Conservation (phyloP, 2,329 filamentous ascomycete species). For the Phaeosphaeriaceae sp. region DNA sequence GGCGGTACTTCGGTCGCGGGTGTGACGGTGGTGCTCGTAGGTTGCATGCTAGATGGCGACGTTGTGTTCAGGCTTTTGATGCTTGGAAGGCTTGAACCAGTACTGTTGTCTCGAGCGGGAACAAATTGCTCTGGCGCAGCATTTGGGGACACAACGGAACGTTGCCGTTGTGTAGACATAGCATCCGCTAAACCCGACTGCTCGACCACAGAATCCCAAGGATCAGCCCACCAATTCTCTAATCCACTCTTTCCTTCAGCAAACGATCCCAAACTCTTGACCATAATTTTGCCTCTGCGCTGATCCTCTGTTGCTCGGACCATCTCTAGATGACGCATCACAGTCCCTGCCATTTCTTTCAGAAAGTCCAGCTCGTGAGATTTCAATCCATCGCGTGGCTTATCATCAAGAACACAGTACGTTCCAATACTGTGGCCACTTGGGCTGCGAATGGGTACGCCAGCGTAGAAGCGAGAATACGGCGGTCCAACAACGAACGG, state of each 20-base stretch:
- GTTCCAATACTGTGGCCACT: conserved; percentile 65
- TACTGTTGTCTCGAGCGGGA: conserved; percentile 25
- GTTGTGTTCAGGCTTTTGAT: conserved; percentile 21
- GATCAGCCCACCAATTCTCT: conserved; percentile 43
- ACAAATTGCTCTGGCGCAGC: conserved; percentile 20
- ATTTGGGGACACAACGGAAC: conserved; percentile 21
- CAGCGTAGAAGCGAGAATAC: conserved; percentile 59
- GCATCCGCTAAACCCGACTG: conserved; percentile 17
- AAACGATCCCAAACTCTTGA: conserved; percentile 50
- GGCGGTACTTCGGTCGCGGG: conserved; percentile 30
- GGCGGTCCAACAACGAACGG: conserved; percentile 41
- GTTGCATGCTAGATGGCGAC: conserved; percentile 24
- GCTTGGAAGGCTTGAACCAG: conserved; percentile 26
- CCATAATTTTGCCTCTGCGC: conserved; percentile 61
- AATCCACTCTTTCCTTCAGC: conserved; percentile 44
- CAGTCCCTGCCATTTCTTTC: conserved; percentile 60
- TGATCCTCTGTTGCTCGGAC: conserved; percentile 60
- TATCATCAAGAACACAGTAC: conserved; percentile 65
- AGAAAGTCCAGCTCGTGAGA: conserved; percentile 60
- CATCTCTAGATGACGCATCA: conserved; percentile 68
- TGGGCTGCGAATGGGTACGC: conserved; percentile 66
- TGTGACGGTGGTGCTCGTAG: conserved; percentile 27
- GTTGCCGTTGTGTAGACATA: conserved; percentile 24
- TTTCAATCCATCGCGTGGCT: conserved; percentile 59
- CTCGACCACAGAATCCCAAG: conserved; percentile 31